phyloP scores from a whole-genome alignment of 116 monocot genomes.

The Dioscorea cayenensis region DNA sequence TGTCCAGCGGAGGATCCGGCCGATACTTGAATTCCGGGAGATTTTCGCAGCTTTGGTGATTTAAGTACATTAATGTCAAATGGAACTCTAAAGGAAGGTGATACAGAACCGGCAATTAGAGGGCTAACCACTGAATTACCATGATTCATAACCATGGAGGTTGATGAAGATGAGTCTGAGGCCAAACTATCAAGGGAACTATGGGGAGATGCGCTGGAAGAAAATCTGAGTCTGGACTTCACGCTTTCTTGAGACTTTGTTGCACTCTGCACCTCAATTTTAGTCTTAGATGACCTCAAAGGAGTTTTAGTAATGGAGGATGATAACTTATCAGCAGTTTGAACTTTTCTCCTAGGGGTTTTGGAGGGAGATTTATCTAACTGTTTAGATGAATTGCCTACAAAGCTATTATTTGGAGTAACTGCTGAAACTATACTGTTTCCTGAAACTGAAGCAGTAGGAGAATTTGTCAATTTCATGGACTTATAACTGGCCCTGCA shows the following conservation, averaged over 20 bases:
- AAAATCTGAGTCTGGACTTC: conserved; percentile 22
- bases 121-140: conserved; percentile 26
- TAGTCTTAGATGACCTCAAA: conserved; percentile 20
- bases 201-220: conserved; percentile 32
- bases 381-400: conserved; percentile 13
- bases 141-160: conserved; percentile 12
- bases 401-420: conserved; percentile 8
- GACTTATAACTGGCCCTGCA: conserved; percentile 14
- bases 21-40: neutral
- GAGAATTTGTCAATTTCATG: conserved; percentile 8
- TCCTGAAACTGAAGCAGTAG: conserved; percentile 1
- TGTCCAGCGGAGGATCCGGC: conserved; percentile 4
- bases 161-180: conserved; percentile 46
- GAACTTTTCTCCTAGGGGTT: conserved; percentile 14
- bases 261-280: neutral
- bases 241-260: neutral
- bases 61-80: neutral
- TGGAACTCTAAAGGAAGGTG: conserved; percentile 7
- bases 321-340: conserved; percentile 8
- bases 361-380: conserved; percentile 10
- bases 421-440: conserved; percentile 2
- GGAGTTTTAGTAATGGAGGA: conserved; percentile 22
- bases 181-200: conserved; percentile 59
- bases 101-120: conserved; percentile 15
- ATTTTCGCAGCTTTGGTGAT: conserved; percentile 6